Base-by-base conservation (phyloP, 306 rosid species). In the Sindora glabra region DNA sequence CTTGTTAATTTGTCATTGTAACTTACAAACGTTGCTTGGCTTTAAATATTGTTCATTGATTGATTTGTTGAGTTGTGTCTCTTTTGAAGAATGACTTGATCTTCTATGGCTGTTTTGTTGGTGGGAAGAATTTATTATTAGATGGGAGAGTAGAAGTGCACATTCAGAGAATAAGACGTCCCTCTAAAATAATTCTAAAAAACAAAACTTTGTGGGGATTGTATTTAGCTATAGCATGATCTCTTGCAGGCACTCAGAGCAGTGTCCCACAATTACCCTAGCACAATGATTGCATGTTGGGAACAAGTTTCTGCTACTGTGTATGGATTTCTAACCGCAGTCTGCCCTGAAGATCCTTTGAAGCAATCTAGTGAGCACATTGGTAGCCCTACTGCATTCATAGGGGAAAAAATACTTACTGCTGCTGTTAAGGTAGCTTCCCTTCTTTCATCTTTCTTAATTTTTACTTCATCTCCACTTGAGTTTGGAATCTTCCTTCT, bases 261-360 rank as follows among this genome's bases (percentile, higher is more conserved):
- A 66, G 83, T 79, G 65, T 89, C 76, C 48, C 99, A 92, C 76
- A 89, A 68, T 76, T 89, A 86, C 66, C 99, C 99, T 38, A 79
- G 73, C 64, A 73, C 71, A 51, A 79, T 82, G 76, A 21, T 68
- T 68, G 67, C 86, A 19, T 89, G 84, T 64, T 92, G 99, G 99
- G 79, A 74, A 60, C 75, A 61, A 62, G 74, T 92, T 74, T 89
- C 89, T 59, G 51, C 83, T 8, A 56, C 70, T 59, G 85, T 89
- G 65, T 74, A 69, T 63, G 69, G 69, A 40, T 60, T 86, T 66
- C 67, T 86, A 49, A 75, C 72, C 36, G 74, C 48, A 77, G 74
- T 69, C 41, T 62, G 65, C 64, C 66, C 80, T 53, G 88, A 88
- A 68, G 76, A 61, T 54, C 64, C 77, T 56, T 27, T 71, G 49